Conservation (phyloP, 2,329 filamentous ascomycete genomes). For the Aspergillus fijiensis region DNA sequence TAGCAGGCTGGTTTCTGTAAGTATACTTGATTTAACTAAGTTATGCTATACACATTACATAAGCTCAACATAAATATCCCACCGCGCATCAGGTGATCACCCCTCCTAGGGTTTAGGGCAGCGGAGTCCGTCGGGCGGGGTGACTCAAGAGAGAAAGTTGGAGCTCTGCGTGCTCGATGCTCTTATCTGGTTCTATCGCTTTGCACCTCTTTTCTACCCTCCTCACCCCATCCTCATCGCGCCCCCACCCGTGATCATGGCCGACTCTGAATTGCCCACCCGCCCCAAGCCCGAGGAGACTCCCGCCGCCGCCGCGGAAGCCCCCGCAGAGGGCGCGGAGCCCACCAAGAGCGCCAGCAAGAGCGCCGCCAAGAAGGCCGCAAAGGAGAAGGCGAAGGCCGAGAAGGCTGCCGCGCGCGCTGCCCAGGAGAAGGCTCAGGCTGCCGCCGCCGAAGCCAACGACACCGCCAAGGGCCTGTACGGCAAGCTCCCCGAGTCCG, state of each 20-base stretch:
- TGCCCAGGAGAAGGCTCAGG: constrained; percentile 71
- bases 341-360: constrained; percentile 56
- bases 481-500: constrained; percentile 64
- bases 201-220: not conserved
- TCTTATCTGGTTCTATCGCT: not conserved
- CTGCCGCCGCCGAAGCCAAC: constrained; percentile 63
- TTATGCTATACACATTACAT: not conserved
- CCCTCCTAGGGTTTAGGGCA: constrained; percentile 40
- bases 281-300: constrained; percentile 42
- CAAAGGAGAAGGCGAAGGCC: constrained; percentile 87
- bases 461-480: constrained; percentile 70
- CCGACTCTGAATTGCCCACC: constrained; percentile 41
- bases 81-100: constrained; percentile 11
- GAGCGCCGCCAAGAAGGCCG: constrained; percentile 80
- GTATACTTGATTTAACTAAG: too few species aligned
- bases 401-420: constrained; percentile 69
- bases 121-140: constrained; percentile 27
- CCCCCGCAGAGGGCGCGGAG: constrained; percentile 37
- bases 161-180: constrained; percentile 1
- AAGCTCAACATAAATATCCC: not conserved
- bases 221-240: not conserved
- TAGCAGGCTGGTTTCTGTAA: not conserved
- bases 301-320: constrained; percentile 26
- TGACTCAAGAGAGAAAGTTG: constrained; percentile 26
- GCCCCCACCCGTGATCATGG: constrained; percentile 29